Evolutionary conservation across 257 asterid genomes (phyloP).

Genomic region (Craterostigma plantagineum): DNA sequence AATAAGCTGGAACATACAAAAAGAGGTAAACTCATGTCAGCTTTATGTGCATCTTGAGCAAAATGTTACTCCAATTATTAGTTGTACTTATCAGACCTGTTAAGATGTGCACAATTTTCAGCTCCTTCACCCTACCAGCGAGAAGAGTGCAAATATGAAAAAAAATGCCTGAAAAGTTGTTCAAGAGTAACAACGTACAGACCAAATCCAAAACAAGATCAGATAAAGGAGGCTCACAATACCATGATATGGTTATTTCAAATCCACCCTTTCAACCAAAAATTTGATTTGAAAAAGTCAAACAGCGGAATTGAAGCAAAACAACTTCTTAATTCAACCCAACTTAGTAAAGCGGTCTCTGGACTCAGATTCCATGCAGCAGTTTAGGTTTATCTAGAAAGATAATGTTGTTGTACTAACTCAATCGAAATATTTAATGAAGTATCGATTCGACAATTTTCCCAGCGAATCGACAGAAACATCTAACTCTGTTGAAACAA

Average conservation of each 20-base stretch:
- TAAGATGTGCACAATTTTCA: slow-evolving; percentile 45
- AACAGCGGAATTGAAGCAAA: no score
- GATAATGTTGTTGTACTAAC: no score
- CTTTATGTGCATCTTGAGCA: slow-evolving; percentile 6
- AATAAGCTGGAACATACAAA: slow-evolving; percentile 56
- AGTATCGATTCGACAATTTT: not conserved
- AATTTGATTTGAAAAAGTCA: no score
- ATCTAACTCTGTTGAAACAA: not conserved
- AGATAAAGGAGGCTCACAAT: not conserved
- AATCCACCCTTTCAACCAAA: no score
- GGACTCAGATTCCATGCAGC: no score
- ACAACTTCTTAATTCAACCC: no score
- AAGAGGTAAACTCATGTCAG: slow-evolving; percentile 7
- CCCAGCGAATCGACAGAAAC: not conserved
- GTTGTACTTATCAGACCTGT: slow-evolving; percentile 35
- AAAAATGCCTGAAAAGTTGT: slow-evolving; percentile 57
- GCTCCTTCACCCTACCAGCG: slow-evolving; percentile 78
- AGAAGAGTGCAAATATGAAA: slow-evolving; percentile 80
- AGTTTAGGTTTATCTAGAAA: no score
- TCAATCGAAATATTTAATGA: no score
- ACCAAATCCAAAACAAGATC: not conserved
- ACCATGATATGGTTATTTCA: not conserved
- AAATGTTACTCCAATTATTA: no score
- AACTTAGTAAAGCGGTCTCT: no score
- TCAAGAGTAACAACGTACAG: not conserved